These are phyloP conservation scores for Populus hybrid DNA, from an alignment of 441 rosid species.

Conservation along the genomic window DNA sequence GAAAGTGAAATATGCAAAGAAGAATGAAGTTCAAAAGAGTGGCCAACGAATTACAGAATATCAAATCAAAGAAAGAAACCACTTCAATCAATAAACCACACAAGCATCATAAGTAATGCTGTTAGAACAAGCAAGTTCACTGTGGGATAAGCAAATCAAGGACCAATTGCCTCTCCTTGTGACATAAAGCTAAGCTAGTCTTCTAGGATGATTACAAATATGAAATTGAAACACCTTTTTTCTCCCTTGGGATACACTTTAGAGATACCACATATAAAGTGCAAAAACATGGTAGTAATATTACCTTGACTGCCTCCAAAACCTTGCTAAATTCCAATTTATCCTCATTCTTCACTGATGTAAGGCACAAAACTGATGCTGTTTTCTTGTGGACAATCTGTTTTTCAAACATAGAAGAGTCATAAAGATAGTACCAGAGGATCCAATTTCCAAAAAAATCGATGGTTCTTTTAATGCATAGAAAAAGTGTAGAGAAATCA, in stretches of 20 bases:
- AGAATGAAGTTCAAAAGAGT: not conserved
- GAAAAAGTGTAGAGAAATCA: slow-evolving; percentile 17
- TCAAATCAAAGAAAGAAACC: not conserved
- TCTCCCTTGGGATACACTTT: not conserved
- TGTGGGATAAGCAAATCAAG: too few species aligned
- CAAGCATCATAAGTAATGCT: not conserved
- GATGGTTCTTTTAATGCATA: not conserved
- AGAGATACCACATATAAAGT: not conserved
- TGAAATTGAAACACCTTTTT: not conserved
- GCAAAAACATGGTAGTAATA: not conserved
- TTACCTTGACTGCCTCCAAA: slow-evolving; percentile 81
- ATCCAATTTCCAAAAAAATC: not conserved
- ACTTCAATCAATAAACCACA: not conserved
- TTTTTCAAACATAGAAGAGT: not conserved
- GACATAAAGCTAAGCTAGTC: not conserved
- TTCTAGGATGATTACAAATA: not conserved
- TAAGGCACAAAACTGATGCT: slow-evolving; percentile 72
- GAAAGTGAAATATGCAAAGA: not conserved
- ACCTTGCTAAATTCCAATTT: slow-evolving; percentile 77
- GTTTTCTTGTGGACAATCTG: slow-evolving; percentile 94
- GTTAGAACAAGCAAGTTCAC: not conserved
- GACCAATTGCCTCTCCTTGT: too few species aligned
- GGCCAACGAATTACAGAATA: not conserved
- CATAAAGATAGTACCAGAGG: not conserved
- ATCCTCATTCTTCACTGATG: slow-evolving; percentile 81